Base-by-base conservation (phyloP, 805 yeast genomes). In the Pichia exigua region DNA sequence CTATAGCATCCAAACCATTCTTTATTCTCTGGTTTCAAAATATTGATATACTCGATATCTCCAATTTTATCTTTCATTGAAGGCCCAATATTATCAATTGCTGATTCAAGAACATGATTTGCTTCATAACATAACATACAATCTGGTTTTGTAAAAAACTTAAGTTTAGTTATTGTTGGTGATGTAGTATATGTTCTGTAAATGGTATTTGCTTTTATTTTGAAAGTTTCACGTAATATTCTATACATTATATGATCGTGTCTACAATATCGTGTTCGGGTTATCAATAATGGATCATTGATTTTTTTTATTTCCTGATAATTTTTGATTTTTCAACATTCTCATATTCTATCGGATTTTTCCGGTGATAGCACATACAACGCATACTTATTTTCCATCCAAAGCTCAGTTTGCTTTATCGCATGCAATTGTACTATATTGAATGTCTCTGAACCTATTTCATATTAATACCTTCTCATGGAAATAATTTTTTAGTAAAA, bases 41-140 rank as follows among this genome's bases (percentile, higher is more conserved):
- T 85, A 61, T 86, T 87, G 4, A 83, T 68, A 13, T 71, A 66
- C 3, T 67, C 64, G 48, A 80, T 62, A 9, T 67, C 57, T 2
- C 75, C 57, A 17, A 62, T 60, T 4, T 62, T 58, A 2, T 69
- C 59, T 12, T 55, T 56, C 11, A 63, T 61, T 8, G 54, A 27
- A 6, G 57, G 53, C 15, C 27, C 38, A 4, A 59, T 38, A 39
- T 67, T 64, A 17, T 65, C 64, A 9, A 77, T 61, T 0, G 81
- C 74, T 27, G 71, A 66, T 17, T 68, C 59, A 43, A 85, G 63
- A 2, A 79, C 78, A 2, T 59, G 66, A 54, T 78, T 77, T 5
- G 90, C 92, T 51, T 79, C 82, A 47, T 78, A 77, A 59, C 94
- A 86, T 27, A 86, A 65, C 58, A 79, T 79, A 60, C 94, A 86